These are phyloP conservation scores for Nakazawaea siamensis DNA, from an alignment of 805 yeast genomes.

Conservation along the genomic window DNA sequence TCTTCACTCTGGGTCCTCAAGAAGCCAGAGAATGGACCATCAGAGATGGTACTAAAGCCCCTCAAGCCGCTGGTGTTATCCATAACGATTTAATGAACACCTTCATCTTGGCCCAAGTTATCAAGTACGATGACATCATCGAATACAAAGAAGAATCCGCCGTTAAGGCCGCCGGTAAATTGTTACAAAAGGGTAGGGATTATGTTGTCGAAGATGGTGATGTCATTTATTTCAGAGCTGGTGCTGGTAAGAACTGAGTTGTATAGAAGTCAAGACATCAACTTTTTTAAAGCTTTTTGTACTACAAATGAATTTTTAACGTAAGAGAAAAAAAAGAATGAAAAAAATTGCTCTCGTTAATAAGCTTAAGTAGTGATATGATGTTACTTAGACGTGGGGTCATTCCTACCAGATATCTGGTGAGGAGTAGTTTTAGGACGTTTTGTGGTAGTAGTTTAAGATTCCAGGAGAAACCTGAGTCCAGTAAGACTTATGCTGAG, in stretches of 20 bases:
- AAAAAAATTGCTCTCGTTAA: no score
- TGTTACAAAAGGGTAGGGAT: constrained; percentile 64
- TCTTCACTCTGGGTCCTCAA: constrained; percentile 77
- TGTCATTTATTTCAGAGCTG: constrained; percentile 64
- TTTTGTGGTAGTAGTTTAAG: no score
- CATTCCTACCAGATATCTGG: no score
- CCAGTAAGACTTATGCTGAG: constrained; percentile 5
- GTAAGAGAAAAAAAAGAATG: no score
- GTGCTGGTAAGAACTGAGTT: constrained; percentile 44
- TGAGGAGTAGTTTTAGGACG: no score
- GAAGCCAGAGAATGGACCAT: constrained; percentile 91
- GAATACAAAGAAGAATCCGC: constrained; percentile 43
- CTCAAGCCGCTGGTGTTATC: constrained; percentile 85
- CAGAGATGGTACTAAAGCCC: constrained; percentile 67
- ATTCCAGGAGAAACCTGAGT: neutral
- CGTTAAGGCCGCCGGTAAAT: constrained; percentile 50
- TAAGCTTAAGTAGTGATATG: no score
- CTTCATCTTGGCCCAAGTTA: constrained; percentile 70
- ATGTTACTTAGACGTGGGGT: no score
- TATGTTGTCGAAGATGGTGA: constrained; percentile 83
- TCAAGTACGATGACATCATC: constrained; percentile 54
- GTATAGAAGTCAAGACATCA: no score
- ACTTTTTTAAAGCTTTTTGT: no score
- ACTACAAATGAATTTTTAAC: no score
- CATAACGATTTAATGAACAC: constrained; percentile 81